Base-by-base conservation (phyloP, 2,329 filamentous ascomycete genomes). In the Colletotrichum viniferum region DNA sequence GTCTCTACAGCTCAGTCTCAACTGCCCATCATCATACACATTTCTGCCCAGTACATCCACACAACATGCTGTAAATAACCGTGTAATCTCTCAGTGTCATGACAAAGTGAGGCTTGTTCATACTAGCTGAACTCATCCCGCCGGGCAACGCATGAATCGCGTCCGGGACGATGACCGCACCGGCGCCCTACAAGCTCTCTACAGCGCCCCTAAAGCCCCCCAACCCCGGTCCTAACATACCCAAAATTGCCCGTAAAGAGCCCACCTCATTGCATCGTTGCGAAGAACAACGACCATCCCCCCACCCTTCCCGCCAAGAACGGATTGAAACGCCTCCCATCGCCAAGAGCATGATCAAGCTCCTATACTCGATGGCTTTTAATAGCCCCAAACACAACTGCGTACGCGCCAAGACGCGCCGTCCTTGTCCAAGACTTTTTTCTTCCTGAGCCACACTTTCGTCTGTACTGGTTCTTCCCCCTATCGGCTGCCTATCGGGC, bases 261-360 rank as follows among this genome's bases (percentile, higher is more conserved):
- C 21, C 12, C 21, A n/a, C 18, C 18, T 48, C 38, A 21, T n/a
- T 52, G 43, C 43, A 24, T 10, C 43, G n/a, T 52, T 52, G 43
- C 4, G n/a, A 13, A 21, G 24, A 52, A 36, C 26, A 69, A 62
- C 56, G 34, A 61, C 34, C 34, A 60, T 18, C n/a, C 21, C 14
- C 52, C 14, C 32, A 30, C 52, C 21, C 24, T 21, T 13, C 55
- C 55, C 73, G 69, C 73, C 73, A 75, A 75, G 73, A 62, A 70
- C 14, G 36, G 52, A 66, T 72, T 72, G 68, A 66, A 72, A 74
- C 70, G 68, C 64, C 66, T 61, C 43, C 43, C 52, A 72, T 74
- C 62, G 73, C 73, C 73, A 75, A 75, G 73, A 63, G 69, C 73
- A 72, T 48, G 62, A 65, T 72, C 73, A 63, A 75, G 73, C 73